Conservation (phyloP, 495 filamentous ascomycete species). For the Annulohypoxylon maeteangense region DNA sequence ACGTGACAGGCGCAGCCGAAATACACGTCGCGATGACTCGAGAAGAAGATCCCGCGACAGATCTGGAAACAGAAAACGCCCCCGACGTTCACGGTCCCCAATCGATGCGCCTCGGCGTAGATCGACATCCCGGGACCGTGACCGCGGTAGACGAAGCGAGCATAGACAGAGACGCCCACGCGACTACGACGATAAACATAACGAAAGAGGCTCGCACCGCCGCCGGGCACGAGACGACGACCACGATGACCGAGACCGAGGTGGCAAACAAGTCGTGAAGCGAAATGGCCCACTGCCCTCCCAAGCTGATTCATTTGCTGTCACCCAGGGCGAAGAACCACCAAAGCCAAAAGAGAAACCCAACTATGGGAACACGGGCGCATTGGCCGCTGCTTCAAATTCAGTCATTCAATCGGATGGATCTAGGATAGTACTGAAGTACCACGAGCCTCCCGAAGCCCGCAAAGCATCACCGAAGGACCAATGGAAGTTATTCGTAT, state of each 20-base stretch:
- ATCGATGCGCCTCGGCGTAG: conserved; percentile 44
- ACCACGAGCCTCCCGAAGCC: conserved; percentile 93
- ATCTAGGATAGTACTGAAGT: conserved; percentile 82
- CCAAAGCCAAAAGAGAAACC: conserved; percentile 82
- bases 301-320: conserved; percentile 73
- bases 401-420: conserved; percentile 75
- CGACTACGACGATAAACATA: conserved; percentile 40
- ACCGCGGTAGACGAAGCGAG: conserved; percentile 31
- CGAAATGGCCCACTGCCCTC: conserved; percentile 72
- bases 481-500: conserved; percentile 90
- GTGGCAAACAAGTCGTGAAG: conserved; percentile 46
- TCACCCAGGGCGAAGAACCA: conserved; percentile 61
- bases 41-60: conserved; percentile 40
- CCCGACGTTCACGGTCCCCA: conserved; percentile 54
- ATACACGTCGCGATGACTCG: conserved; percentile 34
- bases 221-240: conserved; percentile 33
- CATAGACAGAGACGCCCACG: conserved; percentile 30
- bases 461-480: conserved; percentile 84
- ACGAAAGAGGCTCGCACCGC: conserved; percentile 24
- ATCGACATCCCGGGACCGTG: conserved; percentile 47
- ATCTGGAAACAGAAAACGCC: conserved; percentile 46
- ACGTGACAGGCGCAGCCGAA: conserved; percentile 34
- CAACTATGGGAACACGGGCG: conserved; percentile 83
- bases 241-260: conserved; percentile 32
- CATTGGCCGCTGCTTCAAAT: conserved; percentile 89